Evolutionary conservation across 2,329 filamentous ascomycete species (phyloP), one percentile per base, ranked within the genome.

Genomic region (Coniochaeta pulveracea): DNA sequence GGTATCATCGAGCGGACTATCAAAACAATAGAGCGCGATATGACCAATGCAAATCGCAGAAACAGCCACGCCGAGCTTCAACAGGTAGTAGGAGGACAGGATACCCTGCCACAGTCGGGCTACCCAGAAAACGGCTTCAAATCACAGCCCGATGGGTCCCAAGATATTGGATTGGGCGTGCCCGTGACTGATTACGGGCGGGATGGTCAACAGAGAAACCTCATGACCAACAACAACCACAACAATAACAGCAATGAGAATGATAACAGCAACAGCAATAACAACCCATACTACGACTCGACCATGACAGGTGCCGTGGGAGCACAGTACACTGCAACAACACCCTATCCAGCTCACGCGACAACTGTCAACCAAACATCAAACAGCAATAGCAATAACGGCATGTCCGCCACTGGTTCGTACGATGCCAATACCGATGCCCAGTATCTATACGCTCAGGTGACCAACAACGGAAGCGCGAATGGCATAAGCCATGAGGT

Each of bases 1-100:
- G 48, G 51, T 24, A 66, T 73, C 30, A 64, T 70, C 19, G 58
- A 69, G 15, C 60, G 61, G 4, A 72, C 66, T 2, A 60, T 73
- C 21, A 47, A 51, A 10, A 66, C 63, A 57, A 73, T 74, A 36
- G 61, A 71, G 36, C 57, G 58, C 33, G 67, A 67, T 34, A 66
- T 68, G 56, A 43, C 47, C 25, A 51, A n/a, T n/a, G n/a, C n/a
- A n/a, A n/a, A n/a, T n/a, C n/a, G 52, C 25, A 58, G 56, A 27
- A 43, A 53, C 9, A 43, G 21, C 12, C 34, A 36, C 7, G 33
- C 38, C n/a, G n/a, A n/a, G n/a, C n/a, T n/a, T n/a, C n/a, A n/a
- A n/a, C n/a, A n/a, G n/a, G n/a, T n/a, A n/a, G n/a, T n/a, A n/a
- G n/a, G n/a, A n/a, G n/a, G n/a, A n/a, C n/a, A n/a, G n/a, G n/a